Base-by-base conservation (phyloP, 1,284 basidiomycete genomes). In the Ceratobasidium sp. region DNA sequence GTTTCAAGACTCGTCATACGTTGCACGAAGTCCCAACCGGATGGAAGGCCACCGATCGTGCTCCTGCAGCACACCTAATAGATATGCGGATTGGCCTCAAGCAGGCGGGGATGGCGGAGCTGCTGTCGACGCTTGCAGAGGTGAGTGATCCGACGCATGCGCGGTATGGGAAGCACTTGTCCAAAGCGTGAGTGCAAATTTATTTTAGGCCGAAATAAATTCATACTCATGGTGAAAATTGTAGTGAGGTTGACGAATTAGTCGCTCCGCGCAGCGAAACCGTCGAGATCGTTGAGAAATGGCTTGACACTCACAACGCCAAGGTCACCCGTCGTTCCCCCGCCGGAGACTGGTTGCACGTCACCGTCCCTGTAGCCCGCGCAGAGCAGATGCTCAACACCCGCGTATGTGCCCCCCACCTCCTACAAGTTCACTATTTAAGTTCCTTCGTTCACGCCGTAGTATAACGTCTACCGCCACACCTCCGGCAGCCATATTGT, bases 401-500 rank as follows among this genome's bases (percentile, higher is more conserved):
- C 37, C 14, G 49, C 88, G 88, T 89, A 75, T 69, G 83, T 46
- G n/a, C n/a, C n/a, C 9, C 27, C 13, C 11, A n/a, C 8, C 66
- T 54, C n/a, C n/a, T n/a, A 73, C 22, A 11, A 73, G 61, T 41
- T 13, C 8, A 66, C 84, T 24, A 37, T 59, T 9, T 41, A 2
- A 19, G 19, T 58, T 14, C 82, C 81, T 13, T 82, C 81, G 37
- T 14, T 48, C n/a, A 14, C 46, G 48, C 39, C 24, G 5, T n/a
- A 85, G 61, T 90, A 89, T 79, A 83, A 84, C 74, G 80, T 89
- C 43, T 90, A 87, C 79, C 81, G 83, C 46, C 87, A 90, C 76
- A 78, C 81, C 0, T 79, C 80, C 53, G 84, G 85, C 39, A 81
- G 82, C 14, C 83, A 86, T 48, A 83, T 83, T 72, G 81, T 88